phyloP scores from a whole-genome alignment of 306 rosid genomes.

The Fagus sylvatica region DNA sequence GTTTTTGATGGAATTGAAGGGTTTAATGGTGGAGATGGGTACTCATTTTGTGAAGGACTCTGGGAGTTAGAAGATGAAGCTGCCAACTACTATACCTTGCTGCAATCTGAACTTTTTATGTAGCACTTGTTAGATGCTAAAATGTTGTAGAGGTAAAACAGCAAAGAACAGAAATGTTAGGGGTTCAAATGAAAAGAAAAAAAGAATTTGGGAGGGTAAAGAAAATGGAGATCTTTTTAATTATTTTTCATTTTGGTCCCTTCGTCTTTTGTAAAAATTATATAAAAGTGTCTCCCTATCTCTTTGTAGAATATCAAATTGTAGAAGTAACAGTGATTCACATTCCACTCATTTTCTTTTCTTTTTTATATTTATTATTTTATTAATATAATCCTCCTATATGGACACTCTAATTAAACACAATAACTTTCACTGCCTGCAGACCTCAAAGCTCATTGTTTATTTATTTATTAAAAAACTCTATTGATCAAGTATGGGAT shows the following conservation, averaged over 20 bases:
- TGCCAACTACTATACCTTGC: slow-evolving; percentile 63
- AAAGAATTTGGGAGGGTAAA: neutral
- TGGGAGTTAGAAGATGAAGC: slow-evolving; percentile 91
- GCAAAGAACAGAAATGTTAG: neutral
- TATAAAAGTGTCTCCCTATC: neutral
- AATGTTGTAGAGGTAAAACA: neutral
- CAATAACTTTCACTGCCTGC: neutral
- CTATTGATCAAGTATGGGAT: too few species aligned
- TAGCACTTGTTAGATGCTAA: slow-evolving; percentile 23
- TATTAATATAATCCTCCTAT: neutral
- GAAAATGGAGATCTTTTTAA: slow-evolving; percentile 19
- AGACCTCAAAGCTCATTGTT: too few species aligned
- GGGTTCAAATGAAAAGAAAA: neutral
- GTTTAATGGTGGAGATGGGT: slow-evolving; percentile 29
- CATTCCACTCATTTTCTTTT: neutral
- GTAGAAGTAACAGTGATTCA: slow-evolving; percentile 24
- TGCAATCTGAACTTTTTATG: slow-evolving; percentile 81
- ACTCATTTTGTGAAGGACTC: slow-evolving; percentile 44
- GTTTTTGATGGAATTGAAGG: slow-evolving; percentile 26
- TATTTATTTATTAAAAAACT: too few species aligned
- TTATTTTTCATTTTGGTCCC: slow-evolving; percentile 33
- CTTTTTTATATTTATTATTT: neutral
- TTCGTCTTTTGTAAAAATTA: slow-evolving; percentile 18
- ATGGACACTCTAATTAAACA: neutral
- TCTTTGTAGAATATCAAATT: slow-evolving; percentile 16